phyloP scores from a whole-genome alignment of 2,329 filamentous ascomycete species.

The Pestalotiopsis sp. region DNA sequence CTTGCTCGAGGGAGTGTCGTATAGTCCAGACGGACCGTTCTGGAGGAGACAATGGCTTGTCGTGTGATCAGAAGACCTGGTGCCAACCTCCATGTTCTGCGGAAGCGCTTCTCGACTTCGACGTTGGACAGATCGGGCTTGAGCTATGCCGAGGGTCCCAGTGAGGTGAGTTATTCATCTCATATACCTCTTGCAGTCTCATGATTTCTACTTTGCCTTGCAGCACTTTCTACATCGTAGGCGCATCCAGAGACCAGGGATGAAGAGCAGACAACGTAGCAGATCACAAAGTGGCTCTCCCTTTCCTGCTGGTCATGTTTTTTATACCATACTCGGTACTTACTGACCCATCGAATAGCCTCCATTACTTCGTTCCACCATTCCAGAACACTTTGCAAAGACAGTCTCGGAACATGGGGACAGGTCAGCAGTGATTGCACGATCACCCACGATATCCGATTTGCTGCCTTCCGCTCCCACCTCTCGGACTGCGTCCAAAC shows the following conservation, averaged over 20 bases:
- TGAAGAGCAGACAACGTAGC: neutral
- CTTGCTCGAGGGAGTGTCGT: too few relatives aligned
- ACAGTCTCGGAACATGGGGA: conserved; percentile 69
- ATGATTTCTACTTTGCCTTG: neutral
- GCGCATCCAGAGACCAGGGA: neutral
- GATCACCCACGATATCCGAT: conserved; percentile 39
- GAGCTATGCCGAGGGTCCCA: conserved; percentile 35
- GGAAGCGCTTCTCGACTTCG: conserved; percentile 26
- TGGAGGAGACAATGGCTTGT: neutral
- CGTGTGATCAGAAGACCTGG: neutral
- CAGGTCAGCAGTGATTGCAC: conserved; percentile 58
- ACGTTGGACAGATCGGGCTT: conserved; percentile 18
- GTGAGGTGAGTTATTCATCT: conserved; percentile 33
- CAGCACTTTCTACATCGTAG: neutral
- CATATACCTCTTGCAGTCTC: neutral
- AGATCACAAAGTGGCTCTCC: too few relatives aligned
- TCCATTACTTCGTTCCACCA: conserved; percentile 66
- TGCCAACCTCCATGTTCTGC: neutral
- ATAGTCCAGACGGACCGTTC: neutral
- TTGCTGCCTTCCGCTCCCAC: conserved; percentile 20
- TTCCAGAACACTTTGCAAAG: conserved; percentile 71
- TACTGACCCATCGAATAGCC: conserved; percentile 50
- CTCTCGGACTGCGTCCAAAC: conserved; percentile 53
- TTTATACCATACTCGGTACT: neutral
- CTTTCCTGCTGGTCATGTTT: neutral